These are phyloP conservation scores for Didymella lethalis DNA, from an alignment of 2,329 filamentous ascomycete genomes.

Conservation along the genomic window DNA sequence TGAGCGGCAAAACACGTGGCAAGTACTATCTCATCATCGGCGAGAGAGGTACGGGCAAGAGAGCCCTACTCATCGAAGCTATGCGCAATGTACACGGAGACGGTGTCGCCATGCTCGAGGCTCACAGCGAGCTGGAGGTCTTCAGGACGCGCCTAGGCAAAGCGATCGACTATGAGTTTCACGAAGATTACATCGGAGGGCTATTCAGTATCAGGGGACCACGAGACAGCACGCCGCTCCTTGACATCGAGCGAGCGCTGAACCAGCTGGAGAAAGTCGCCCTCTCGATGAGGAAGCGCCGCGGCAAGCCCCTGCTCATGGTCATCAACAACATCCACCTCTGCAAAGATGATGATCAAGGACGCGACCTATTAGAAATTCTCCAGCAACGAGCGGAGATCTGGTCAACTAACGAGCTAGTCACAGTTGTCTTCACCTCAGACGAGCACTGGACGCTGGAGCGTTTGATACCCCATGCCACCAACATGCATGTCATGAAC, in stretches of 20 bases:
- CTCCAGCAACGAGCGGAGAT: conserved; percentile 94
- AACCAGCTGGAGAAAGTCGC: conserved; percentile 98
- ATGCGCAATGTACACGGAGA: conserved; percentile 92
- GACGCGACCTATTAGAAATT: conserved; percentile 87
- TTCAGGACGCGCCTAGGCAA: conserved; percentile 93
- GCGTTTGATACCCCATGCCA: conserved; percentile 86
- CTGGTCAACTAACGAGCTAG: conserved; percentile 89
- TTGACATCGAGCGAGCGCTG: conserved; percentile 94
- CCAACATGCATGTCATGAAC: conserved; percentile 89
- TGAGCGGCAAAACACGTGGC: conserved; percentile 73
- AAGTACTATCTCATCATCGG: conserved; percentile 92
- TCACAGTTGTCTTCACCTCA: conserved; percentile 91
- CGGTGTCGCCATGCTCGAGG: conserved; percentile 92
- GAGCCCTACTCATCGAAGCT: conserved; percentile 89
- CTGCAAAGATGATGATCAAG: conserved; percentile 87
- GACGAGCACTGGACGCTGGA: conserved; percentile 99
- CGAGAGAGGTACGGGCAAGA: conserved; percentile 95
- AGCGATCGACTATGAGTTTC: conserved; percentile 92
- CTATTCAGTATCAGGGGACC: conserved; percentile 94
- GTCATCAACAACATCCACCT: conserved; percentile 95
- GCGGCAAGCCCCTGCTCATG: conserved; percentile 76
- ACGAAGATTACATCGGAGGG: conserved; percentile 96
- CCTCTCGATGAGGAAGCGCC: conserved; percentile 68
- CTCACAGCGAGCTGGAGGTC: conserved; percentile 92
- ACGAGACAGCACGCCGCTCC: conserved; percentile 84